Percentiles rank a stretch among this genome's conserved stretches.
Evolutionary conservation across 2,329 filamentous ascomycete species (phyloP).

Genomic region (Juglanconis sp.): DNA sequence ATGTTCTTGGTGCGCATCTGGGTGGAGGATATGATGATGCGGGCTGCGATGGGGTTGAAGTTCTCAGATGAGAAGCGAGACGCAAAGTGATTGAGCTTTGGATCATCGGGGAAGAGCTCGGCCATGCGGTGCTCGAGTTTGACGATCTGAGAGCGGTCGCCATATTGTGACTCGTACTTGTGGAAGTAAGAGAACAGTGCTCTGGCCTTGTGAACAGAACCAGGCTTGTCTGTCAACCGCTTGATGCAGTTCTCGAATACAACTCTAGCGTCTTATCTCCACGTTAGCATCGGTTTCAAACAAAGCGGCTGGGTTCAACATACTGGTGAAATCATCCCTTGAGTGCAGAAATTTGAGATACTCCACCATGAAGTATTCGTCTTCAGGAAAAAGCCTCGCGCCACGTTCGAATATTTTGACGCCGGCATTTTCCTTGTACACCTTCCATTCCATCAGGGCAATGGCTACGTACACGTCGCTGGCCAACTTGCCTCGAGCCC

Average conservation of each 20-base stretch:
- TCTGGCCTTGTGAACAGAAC: conserved; percentile 72
- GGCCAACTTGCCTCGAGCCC: conserved; percentile 80
- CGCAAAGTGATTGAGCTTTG: conserved; percentile 70
- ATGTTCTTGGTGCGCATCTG: conserved; percentile 68
- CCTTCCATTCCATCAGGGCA: conserved; percentile 89
- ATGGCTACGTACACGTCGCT: conserved; percentile 94
- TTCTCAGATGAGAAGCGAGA: conserved; percentile 69
- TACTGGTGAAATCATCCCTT: conserved; percentile 90
- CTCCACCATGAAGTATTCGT: conserved; percentile 89
- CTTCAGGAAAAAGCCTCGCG: conserved; percentile 87
- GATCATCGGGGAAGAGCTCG: conserved; percentile 88
- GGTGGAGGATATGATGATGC: conserved; percentile 77
- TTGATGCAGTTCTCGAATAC: conserved; percentile 95
- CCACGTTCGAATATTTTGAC: conserved; percentile 96
- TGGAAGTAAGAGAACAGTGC: conserved; percentile 89
- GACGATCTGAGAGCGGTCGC: conserved; percentile 84
- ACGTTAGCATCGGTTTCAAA: conserved; percentile 13
- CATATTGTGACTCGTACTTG: conserved; percentile 90
- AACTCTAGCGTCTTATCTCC: conserved; percentile 73
- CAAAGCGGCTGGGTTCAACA: conserved; percentile 31
- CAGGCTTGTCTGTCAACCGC: conserved; percentile 73
- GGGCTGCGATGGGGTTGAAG: conserved; percentile 81
- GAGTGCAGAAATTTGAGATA: conserved; percentile 94
- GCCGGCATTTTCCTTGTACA: conserved; percentile 89
- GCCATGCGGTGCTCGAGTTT: conserved; percentile 91